Base-by-base conservation (phyloP, 2,329 filamentous ascomycete genomes). In the Pyricularia sp. region DNA sequence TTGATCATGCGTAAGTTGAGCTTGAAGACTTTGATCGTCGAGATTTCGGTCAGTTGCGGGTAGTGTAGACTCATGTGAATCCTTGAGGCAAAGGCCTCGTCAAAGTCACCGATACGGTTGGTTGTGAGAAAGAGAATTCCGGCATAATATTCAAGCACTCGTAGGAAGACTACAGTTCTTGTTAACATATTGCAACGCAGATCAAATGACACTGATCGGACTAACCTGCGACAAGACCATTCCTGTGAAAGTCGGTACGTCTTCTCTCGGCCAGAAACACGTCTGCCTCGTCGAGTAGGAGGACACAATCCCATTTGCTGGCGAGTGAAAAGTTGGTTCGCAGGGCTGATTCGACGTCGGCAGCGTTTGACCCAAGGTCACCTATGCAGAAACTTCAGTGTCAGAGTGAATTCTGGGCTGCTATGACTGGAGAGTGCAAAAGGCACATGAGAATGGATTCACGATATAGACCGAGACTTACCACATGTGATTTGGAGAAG, bases 71-170 rank as follows among this genome's bases (percentile, higher is more conserved):
- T 75, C 6, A 78, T 70, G 68, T 81, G 78, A 26, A 81, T 76
- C 0, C 79, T 75, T 0, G 79, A 81, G 65, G 72, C 73, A 69
- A 81, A 81, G 0, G 81, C 81, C 25, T 80, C 78, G 70, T 83
- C 81, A 33, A 83, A 76, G 4, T 73, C 71, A 4, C 78, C 78
- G 12, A 81, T 76, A 6, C 79, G 75, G 71, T 82, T 82, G 7
- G 80, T 83, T 0, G 80, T 82, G 20, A 82, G 74, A 69, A 78
- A 78, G 6, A 80, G 71, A 58, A 80, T 77, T 2, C 79, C 79
- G 0, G 70, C 66, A 64, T 77, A 79, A 71, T 79, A 80, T 70
- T 79, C 79, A 4, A 80, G 69, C 0, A 77, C 72, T 2, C 77
- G 74, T 3, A 80, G 72, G 66, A 80, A 80, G 7, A 79, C 78